These are phyloP conservation scores for Alectoria sarmentosa DNA, from an alignment of 495 filamentous ascomycete species.

Conservation along the genomic window DNA sequence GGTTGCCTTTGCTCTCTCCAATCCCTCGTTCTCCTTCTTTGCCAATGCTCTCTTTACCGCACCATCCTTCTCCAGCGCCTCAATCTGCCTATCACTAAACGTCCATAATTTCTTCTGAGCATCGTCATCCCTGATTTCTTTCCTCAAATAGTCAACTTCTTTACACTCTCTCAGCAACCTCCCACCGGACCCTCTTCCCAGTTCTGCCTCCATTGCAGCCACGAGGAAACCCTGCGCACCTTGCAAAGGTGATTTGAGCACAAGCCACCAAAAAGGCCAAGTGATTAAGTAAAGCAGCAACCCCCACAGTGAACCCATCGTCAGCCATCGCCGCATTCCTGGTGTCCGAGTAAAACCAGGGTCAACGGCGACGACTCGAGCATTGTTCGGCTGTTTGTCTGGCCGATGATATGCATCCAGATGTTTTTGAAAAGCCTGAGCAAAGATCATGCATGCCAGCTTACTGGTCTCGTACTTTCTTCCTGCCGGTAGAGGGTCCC, in stretches of 20 bases:
- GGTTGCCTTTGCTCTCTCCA: slow-evolving; percentile 35
- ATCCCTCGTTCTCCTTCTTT: slow-evolving; percentile 60
- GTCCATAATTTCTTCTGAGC: slow-evolving; percentile 81
- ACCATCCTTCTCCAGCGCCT: slow-evolving; percentile 72
- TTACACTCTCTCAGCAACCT: slow-evolving; percentile 79
- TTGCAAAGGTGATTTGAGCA: slow-evolving; percentile 74
- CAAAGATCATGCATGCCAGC: slow-evolving; percentile 81
- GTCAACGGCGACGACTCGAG: slow-evolving; percentile 75
- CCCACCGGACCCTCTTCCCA: slow-evolving; percentile 56
- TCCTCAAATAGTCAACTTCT: slow-evolving; percentile 58
- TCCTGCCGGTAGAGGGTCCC: slow-evolving; percentile 22
- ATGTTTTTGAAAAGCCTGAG: slow-evolving; percentile 81
- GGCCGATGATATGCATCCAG: slow-evolving; percentile 73
- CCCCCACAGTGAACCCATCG: slow-evolving; percentile 75
- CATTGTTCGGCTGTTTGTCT: slow-evolving; percentile 71
- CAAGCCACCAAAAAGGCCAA: slow-evolving; percentile 77
- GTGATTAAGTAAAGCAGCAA: slow-evolving; percentile 67
- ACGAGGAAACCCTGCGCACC: slow-evolving; percentile 83
- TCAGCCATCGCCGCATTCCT: slow-evolving; percentile 79
- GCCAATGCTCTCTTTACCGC: slow-evolving; percentile 56
- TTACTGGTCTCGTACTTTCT: slow-evolving; percentile 78
- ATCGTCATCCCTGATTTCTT: slow-evolving; percentile 71
- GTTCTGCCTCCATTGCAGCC: slow-evolving; percentile 72
- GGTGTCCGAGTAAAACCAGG: slow-evolving; percentile 79
- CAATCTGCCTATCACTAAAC: slow-evolving; percentile 76